A percentile compares a stretch with the other conserved stretches of the same genome.
These are phyloP conservation scores for Rhododendron ferrugineum DNA, from an alignment of 148 eudicot genomes.

Conservation along the genomic window DNA sequence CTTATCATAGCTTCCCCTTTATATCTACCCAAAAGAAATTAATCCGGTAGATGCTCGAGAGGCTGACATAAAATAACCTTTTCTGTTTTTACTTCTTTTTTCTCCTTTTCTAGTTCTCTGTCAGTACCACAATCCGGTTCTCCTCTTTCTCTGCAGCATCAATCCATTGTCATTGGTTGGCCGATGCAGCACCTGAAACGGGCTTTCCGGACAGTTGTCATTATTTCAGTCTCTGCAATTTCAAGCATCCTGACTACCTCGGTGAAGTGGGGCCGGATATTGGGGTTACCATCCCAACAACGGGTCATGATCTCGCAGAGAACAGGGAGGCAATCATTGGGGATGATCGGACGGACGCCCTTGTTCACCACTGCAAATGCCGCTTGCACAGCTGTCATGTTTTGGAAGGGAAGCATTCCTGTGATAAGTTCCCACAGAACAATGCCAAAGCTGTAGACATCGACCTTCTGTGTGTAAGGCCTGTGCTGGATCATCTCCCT, in stretches of 20 bases:
- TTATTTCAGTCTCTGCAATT: conserved; percentile 71
- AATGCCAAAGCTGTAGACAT: conserved; percentile 93
- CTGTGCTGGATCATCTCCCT: conserved; percentile 99
- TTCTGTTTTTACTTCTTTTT: conserved; percentile 11
- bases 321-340: conserved; percentile 67
- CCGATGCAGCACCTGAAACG: conserved; percentile 96
- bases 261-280: conserved; percentile 71
- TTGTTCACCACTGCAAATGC: conserved; percentile 97
- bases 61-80: conserved; percentile 28
- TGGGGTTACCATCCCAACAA: conserved; percentile 88
- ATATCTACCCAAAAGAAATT: conserved; percentile 31
- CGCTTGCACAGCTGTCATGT: conserved; percentile 97
- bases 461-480: conserved; percentile 91
- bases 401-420: conserved; percentile 87
- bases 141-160: conserved; percentile 10
- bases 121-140: conserved; percentile 2
- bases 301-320: conserved; percentile 81
- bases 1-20: conserved; percentile 18
- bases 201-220: conserved; percentile 83
- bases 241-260: conserved; percentile 87
- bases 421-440: conserved; percentile 95
- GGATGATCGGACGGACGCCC: conserved; percentile 76
- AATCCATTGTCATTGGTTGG: conserved; percentile 85
- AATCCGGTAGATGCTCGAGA: conserved; percentile 41
- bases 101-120: conserved; percentile 11